Evolutionary conservation across 768 basidiomycete genomes (phyloP).

Genomic region (Suillus americanus): DNA sequence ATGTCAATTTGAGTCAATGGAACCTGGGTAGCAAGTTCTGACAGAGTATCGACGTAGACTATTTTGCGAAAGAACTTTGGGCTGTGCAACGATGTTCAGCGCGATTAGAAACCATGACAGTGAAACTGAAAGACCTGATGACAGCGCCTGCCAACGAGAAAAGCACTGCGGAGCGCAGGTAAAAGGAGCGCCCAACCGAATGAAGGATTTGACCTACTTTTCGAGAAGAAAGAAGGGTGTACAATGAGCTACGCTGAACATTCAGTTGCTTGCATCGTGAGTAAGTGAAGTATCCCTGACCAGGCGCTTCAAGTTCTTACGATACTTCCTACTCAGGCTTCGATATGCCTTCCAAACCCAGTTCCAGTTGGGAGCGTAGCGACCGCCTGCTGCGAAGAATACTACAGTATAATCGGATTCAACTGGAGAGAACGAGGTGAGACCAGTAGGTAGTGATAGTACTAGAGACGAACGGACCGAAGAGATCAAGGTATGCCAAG

Average conservation of each 20-base stretch:
- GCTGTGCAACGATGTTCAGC: constrained; percentile 36
- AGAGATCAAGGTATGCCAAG: constrained; percentile 76
- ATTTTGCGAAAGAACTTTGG: constrained; percentile 92
- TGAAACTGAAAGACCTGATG: constrained; percentile 57
- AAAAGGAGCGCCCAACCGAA: constrained; percentile 1
- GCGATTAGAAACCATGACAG: not conserved
- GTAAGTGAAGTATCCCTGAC: constrained; percentile 40
- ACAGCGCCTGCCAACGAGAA: constrained; percentile 87
- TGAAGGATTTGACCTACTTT: constrained; percentile 50
- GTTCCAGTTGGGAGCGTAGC: constrained; percentile 76
- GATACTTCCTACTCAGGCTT: constrained; percentile 76
- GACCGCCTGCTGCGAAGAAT: constrained; percentile 80
- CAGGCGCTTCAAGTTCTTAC: constrained; percentile 84
- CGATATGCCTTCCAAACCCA: constrained; percentile 93
- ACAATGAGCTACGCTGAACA: constrained; percentile 64
- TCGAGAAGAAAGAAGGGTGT: constrained; percentile 85
- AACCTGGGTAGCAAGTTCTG: constrained; percentile 71
- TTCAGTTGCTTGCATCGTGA: constrained; percentile 7
- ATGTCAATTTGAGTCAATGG: constrained; percentile 89
- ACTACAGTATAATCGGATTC: constrained; percentile 88
- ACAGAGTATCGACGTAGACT: constrained; percentile 71
- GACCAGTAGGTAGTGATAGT: not conserved
- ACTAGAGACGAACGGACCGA: constrained; percentile 58
- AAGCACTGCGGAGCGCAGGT: constrained; percentile 55
- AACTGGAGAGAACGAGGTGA: constrained; percentile 43